Evolutionary conservation across 2,329 filamentous ascomycete species (phyloP).

Genomic region (Fusarium torulosum): DNA sequence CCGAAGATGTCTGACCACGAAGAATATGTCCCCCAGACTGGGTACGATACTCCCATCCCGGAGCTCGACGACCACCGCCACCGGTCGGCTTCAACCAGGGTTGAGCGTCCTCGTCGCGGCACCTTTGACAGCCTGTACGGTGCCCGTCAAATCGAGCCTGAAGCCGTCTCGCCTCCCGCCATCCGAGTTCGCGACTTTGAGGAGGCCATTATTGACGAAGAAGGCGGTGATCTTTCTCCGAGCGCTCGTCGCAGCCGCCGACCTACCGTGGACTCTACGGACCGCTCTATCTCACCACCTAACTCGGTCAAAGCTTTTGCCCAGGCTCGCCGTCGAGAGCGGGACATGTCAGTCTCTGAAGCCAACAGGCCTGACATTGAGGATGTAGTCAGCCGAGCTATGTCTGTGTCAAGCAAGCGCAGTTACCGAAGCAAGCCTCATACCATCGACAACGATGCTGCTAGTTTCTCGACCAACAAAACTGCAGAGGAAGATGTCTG

Average conservation of each 20-base stretch:
- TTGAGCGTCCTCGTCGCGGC: conserved; percentile 73
- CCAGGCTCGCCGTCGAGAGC: conserved; percentile 85
- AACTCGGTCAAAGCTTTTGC: conserved; percentile 99
- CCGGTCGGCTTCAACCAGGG: conserved; percentile 70
- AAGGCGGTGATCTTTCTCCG: conserved; percentile 69
- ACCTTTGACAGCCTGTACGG: conserved; percentile 79
- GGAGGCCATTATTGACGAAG: conserved; percentile 81
- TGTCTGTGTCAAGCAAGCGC: conserved; percentile 75
- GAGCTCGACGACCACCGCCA: conserved; percentile 90
- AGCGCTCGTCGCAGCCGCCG: conserved; percentile 62
- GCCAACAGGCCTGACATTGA: conserved; percentile 55
- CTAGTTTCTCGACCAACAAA: conserved; percentile 73
- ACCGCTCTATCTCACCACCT: conserved; percentile 84
- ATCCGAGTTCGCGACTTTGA: conserved; percentile 83
- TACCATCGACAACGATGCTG: conserved; percentile 71
- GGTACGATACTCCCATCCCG: conserved; percentile 80
- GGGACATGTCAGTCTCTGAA: conserved; percentile 72
- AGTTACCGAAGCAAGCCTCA: conserved; percentile 69
- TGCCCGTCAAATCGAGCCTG: conserved; percentile 60
- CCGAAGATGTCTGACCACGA: conserved; percentile 75
- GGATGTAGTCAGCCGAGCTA: conserved; percentile 73
- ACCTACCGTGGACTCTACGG: conserved; percentile 68
- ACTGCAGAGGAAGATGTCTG: conserved; percentile 90
- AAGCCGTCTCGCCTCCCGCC: conserved; percentile 52
- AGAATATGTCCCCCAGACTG: conserved; percentile 69